Conservation (phyloP, 2,329 filamentous ascomycete genomes). For the Pseudovirgaria hyperparasitica region DNA sequence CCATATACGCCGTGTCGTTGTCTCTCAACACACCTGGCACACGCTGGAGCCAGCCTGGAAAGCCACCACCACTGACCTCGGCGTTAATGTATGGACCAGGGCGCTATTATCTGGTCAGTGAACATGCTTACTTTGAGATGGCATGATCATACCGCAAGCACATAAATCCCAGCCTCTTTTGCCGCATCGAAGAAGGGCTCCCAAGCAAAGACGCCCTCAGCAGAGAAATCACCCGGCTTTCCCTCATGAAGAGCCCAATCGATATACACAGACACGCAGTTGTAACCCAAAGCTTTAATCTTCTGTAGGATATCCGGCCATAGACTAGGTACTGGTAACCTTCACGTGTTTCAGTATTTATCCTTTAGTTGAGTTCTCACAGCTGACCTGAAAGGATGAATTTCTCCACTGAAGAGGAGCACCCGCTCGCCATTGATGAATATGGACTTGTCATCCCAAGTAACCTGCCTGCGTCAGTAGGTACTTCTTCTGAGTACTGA, state of each 20-base stretch:
- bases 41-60: constrained; percentile 67
- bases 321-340: constrained; percentile 47
- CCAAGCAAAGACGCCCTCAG: constrained; percentile 59
- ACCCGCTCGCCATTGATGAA: constrained; percentile 57
- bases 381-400: constrained; percentile 51
- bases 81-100: constrained; percentile 71
- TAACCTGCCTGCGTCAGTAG: constrained; percentile 31
- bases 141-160: constrained; percentile 44
- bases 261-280: constrained; percentile 65
- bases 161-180: constrained; percentile 58
- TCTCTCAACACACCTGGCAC: constrained; percentile 54
- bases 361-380: background rate
- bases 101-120: constrained; percentile 8
- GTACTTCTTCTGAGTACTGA: constrained; percentile 1
- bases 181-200: constrained; percentile 69
- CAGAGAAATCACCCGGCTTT: constrained; percentile 54
- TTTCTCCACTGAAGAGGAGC: constrained; percentile 60
- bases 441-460: constrained; percentile 61
- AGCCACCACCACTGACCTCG: constrained; percentile 63
- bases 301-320: constrained; percentile 72
- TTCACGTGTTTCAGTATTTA: constrained; percentile 10
- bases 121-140: constrained; percentile 2
- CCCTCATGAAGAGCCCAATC: constrained; percentile 71
- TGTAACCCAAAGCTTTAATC: constrained; percentile 69
- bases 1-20: constrained; percentile 46